A percentile compares a stretch with the other conserved stretches of the same genome.
Evolutionary conservation across 257 asterid genomes (phyloP).

Genomic region (Capsicum pubescens): DNA sequence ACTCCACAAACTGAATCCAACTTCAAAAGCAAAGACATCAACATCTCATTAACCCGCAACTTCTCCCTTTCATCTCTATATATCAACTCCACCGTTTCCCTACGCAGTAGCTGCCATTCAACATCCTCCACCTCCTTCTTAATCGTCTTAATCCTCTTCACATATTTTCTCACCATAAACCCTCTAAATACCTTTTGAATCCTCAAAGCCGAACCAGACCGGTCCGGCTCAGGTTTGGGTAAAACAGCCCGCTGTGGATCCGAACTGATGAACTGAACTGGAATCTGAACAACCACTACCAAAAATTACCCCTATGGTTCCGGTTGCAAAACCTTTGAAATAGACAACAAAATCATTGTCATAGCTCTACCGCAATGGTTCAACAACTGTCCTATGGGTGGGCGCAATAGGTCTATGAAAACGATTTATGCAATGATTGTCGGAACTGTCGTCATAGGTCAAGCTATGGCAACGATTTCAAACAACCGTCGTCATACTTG

Average conservation of each 20-base stretch:
- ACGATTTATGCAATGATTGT: too few species aligned
- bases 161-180: constrained; percentile 57
- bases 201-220: constrained; percentile 54
- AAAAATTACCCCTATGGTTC: too few species aligned
- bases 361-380: too few species aligned
- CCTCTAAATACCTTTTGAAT: constrained; percentile 86
- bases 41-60: constrained; percentile 61
- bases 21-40: constrained; percentile 73
- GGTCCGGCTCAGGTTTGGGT: constrained; percentile 30
- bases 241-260: constrained; percentile 18
- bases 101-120: constrained; percentile 46
- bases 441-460: too few species aligned
- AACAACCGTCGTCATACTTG: too few species aligned
- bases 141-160: constrained; percentile 57
- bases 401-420: too few species aligned
- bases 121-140: constrained; percentile 62
- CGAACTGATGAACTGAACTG: constrained; percentile 56
- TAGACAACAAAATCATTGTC: too few species aligned
- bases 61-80: constrained; percentile 56
- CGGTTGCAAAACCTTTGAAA: too few species aligned
- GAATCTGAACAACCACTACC: constrained; percentile 67
- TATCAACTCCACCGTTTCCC: constrained; percentile 51
- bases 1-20: constrained; percentile 71
- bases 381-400: too few species aligned
- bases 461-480: too few species aligned